phyloP scores from a whole-genome alignment of 192 early-diverging fungal genomes.

The Rhizoclosmatium sp. region DNA sequence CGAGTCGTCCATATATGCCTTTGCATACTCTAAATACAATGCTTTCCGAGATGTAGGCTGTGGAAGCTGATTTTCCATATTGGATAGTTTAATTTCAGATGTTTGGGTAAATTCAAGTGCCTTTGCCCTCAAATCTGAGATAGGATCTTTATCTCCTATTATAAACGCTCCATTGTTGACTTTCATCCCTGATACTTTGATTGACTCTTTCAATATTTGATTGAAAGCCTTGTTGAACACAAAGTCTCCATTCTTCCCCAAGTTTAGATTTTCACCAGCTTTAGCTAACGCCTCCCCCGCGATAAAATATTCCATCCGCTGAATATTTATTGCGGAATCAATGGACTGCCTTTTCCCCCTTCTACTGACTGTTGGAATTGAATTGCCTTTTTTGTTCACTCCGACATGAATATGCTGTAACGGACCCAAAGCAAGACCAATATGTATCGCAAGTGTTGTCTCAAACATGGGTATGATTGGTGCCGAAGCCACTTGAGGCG shows the following conservation, averaged over 20 bases:
- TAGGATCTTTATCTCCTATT: slow-evolving; percentile 23
- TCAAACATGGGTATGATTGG: slow-evolving; percentile 7
- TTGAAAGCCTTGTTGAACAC: background rate
- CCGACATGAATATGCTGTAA: slow-evolving; percentile 37
- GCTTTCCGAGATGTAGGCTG: background rate
- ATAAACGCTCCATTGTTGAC: slow-evolving; percentile 13
- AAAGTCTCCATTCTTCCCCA: slow-evolving; percentile 21
- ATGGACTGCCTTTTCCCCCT: background rate
- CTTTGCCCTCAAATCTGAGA: slow-evolving; percentile 1
- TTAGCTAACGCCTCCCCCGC: slow-evolving; percentile 25
- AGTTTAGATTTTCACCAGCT: slow-evolving; percentile 2
- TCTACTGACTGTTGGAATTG: background rate
- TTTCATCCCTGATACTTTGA: background rate
- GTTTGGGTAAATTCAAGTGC: background rate
- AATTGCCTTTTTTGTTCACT: background rate
- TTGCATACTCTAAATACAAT: slow-evolving; percentile 18
- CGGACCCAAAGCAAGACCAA: slow-evolving; percentile 31
- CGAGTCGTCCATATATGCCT: slow-evolving; percentile 26
- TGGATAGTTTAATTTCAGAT: slow-evolving; percentile 1
- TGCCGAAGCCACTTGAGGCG: background rate
- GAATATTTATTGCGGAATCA: background rate
- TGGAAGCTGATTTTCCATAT: background rate
- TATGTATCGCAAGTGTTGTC: slow-evolving; percentile 20
- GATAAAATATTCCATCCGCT: slow-evolving; percentile 33
- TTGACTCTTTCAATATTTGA: background rate